Conservation (phyloP, 768 basidiomycete species). For the Kwoniella heveanensis region DNA sequence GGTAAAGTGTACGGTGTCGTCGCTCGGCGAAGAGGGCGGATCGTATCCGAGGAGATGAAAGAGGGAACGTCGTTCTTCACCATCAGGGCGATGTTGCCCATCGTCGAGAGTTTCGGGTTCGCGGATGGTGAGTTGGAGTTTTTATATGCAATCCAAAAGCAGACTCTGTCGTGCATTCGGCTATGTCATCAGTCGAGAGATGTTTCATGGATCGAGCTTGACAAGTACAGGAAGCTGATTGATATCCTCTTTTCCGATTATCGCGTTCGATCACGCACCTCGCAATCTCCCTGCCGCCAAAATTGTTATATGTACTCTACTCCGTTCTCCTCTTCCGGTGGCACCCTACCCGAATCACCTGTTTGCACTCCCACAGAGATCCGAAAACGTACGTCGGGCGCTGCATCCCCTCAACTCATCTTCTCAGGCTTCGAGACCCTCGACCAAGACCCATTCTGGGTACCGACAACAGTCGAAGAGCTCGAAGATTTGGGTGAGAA, state of each 20-base stretch:
- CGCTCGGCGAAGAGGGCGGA: slow-evolving; percentile 82
- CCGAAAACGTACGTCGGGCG: slow-evolving; percentile 91
- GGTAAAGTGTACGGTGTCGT: slow-evolving; percentile 98
- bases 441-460: slow-evolving; percentile 96
- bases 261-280: too few relatives aligned
- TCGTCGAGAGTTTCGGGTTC: slow-evolving; percentile 97
- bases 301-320: not conserved
- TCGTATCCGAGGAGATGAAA: slow-evolving; percentile 97
- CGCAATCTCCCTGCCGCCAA: too few relatives aligned
- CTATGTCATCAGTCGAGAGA: too few relatives aligned
- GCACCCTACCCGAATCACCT: too few relatives aligned
- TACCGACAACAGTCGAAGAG: slow-evolving; percentile 94
- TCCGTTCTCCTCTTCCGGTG: not conserved
- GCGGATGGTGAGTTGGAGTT: slow-evolving; percentile 73
- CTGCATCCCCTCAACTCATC: slow-evolving; percentile 93
- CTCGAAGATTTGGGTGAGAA: slow-evolving; percentile 96
- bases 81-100: slow-evolving; percentile 84
- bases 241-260: too few relatives aligned
- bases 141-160: not conserved
- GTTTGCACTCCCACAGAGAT: slow-evolving; percentile 66
- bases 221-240: too few relatives aligned
- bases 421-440: slow-evolving; percentile 97
- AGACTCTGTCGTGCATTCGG: not conserved
- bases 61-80: slow-evolving; percentile 95
- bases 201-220: too few relatives aligned